Percentiles rank a stretch among this genome's conserved stretches.
Evolutionary conservation across 805 yeast genomes (phyloP).

Genomic region (Myxozyma kluyveri): DNA sequence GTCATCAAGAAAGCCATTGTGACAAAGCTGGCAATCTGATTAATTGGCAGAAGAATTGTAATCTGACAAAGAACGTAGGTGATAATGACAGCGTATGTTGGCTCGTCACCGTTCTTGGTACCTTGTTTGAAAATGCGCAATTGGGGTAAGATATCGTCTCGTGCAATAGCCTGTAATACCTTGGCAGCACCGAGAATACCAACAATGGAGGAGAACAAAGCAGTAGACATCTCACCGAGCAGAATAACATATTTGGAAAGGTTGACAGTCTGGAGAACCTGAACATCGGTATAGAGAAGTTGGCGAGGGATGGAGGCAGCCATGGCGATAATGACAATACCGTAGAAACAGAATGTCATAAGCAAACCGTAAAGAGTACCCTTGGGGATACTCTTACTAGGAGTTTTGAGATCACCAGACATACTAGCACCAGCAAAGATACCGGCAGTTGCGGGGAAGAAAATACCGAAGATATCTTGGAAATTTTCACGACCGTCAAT

Average conservation of each 20-base stretch:
- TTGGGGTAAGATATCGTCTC: constrained; percentile 82
- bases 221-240: constrained; percentile 88
- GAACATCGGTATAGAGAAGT: constrained; percentile 72
- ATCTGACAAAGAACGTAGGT: constrained; percentile 84
- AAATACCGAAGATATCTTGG: constrained; percentile 84
- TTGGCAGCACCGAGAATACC: constrained; percentile 96
- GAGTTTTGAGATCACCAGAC: constrained; percentile 89
- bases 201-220: constrained; percentile 88
- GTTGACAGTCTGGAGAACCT: constrained; percentile 79
- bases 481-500: constrained; percentile 64
- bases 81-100: constrained; percentile 61
- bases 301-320: constrained; percentile 79
- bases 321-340: constrained; percentile 75
- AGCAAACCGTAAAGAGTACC: constrained; percentile 88
- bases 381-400: constrained; percentile 83
- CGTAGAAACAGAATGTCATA: constrained; percentile 72
- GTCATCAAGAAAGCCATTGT: constrained; percentile 98
- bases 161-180: constrained; percentile 82
- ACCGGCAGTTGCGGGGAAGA: constrained; percentile 98
- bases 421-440: constrained; percentile 97
- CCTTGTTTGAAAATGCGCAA: constrained; percentile 57
- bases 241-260: constrained; percentile 65
- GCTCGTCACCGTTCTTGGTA: constrained; percentile 47
- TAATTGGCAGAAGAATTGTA: constrained; percentile 84
- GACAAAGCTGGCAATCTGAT: constrained; percentile 89